Evolutionary conservation across 1,284 basidiomycete genomes (phyloP), one percentile per base, ranked within the genome.

Genomic region (Moesziomyces parantarcticus): DNA sequence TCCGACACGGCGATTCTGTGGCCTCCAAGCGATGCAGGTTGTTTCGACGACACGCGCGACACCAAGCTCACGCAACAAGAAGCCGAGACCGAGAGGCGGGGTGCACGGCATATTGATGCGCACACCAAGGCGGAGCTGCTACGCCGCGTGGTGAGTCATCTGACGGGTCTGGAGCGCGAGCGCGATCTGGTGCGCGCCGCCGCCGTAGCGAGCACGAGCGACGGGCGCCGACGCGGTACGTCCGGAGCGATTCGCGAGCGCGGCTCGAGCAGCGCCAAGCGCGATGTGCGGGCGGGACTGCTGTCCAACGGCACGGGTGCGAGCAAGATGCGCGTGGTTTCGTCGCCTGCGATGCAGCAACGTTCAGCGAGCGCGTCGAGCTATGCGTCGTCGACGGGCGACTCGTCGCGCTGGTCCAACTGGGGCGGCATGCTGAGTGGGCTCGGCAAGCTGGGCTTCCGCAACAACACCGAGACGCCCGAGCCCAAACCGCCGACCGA

Each of bases 81-180:
- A 1, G 41, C 46, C 16, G 48, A 44, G 11, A 41, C 43, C 13
- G 20, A 26, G 6, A 41, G 3, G 21, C 21, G n/a, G 1, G 11
- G 42, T 16, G 40, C 14, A 18, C 10, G 20, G 5, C 20, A 44
- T 21, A 57, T 75, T 0, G 58, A 71, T 22, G 26, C 73, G 23
- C 21, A 45, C 20, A 63, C 58, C 1, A 59, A 50, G 29, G 60
- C 59, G 4, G 64, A 72, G 39, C 36, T 75, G 4, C 52, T 75
- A 6, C 47, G 59, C 0, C 58, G 66, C 3, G 62, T 75, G 3
- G 59, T 68, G 22, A 65, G 60, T 44, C 73, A 75, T 29, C 64
- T 75, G n/a, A 68, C 68, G 11, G 73, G 73, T 1, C 62, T 75
- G 13, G 68, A 75, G 39, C 36, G 54, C 21, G 73, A 75, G 22